A percentile compares a stretch with the other conserved stretches of the same genome.
phyloP scores from a whole-genome alignment of 331 rosid species.

The Malus hybrid region DNA sequence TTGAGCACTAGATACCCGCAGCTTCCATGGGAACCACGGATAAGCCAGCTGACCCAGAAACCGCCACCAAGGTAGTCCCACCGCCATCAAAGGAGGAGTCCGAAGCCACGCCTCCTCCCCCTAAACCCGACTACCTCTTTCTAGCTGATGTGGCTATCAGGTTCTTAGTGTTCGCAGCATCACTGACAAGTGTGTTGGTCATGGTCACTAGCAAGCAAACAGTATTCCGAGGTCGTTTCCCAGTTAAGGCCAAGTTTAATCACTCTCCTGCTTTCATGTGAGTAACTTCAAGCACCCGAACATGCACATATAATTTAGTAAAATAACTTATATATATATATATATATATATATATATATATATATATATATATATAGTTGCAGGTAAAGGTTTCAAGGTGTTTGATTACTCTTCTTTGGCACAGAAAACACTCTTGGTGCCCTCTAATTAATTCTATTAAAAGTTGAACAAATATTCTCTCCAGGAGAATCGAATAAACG shows the following conservation, averaged over 20 bases:
- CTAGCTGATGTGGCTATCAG: conserved; percentile 38
- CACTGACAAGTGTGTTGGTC: conserved; percentile 49
- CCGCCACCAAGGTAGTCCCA: conserved; percentile 8
- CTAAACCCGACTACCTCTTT: conserved; percentile 10
- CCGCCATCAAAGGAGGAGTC: conserved; percentile 1
- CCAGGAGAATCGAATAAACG: neutral
- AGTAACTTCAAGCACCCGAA: conserved; percentile 12
- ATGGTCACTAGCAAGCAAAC: conserved; percentile 69
- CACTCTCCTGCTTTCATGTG: conserved; percentile 76
- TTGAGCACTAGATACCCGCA: neutral
- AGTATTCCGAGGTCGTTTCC: neutral
- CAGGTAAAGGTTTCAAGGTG: neutral
- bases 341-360: no score
- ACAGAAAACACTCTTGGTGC: neutral
- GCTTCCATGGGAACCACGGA: conserved; percentile 53
- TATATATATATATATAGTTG: neutral
- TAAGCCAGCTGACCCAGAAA: conserved; percentile 39
- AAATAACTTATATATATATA: neutral
- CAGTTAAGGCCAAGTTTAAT: conserved; percentile 44
- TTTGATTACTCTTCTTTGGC: neutral
- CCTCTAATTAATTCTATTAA: neutral
- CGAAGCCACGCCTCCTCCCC: neutral
- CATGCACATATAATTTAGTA: neutral
- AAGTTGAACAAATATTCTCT: neutral
- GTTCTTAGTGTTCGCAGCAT: conserved; percentile 58